phyloP scores from a whole-genome alignment of 306 rosid species.

The Gynostemma pentaphyllum region DNA sequence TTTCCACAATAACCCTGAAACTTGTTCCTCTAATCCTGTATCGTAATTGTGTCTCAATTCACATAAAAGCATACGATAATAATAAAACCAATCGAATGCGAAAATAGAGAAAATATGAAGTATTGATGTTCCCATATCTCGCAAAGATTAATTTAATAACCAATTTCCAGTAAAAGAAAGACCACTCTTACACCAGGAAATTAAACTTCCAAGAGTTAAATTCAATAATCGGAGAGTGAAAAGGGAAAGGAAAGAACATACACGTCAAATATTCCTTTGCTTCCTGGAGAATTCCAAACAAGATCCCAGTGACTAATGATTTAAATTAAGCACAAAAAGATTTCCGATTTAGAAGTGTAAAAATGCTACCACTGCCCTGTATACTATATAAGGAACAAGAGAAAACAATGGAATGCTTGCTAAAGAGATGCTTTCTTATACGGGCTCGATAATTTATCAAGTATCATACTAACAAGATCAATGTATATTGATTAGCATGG shows the following conservation, averaged over 20 bases:
- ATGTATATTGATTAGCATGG: no score
- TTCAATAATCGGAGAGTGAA: conserved; percentile 1
- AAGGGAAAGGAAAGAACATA: conserved; percentile 26
- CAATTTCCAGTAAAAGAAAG: not conserved
- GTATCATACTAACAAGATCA: no score
- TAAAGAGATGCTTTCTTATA: no score
- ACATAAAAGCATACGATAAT: conserved; percentile 1
- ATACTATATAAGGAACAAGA: no score
- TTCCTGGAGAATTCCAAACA: conserved; percentile 78
- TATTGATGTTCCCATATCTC: not conserved
- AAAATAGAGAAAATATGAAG: not conserved
- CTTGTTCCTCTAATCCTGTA: conserved; percentile 65
- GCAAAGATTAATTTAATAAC: not conserved
- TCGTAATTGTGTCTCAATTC: conserved; percentile 18
- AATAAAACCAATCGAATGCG: not conserved
- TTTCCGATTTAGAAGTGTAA: no score
- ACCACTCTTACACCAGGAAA: not conserved
- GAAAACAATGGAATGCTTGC: no score
- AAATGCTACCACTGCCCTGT: no score
- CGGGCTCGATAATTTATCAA: no score
- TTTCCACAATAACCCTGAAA: conserved; percentile 54
- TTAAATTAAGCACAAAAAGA: not conserved
- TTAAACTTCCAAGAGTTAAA: not conserved
- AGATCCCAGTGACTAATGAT: conserved; percentile 85
- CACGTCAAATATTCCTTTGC: conserved; percentile 81